Percentiles rank a stretch among this genome's conserved stretches.
Evolutionary conservation across 208 protist species (phyloP).

Genomic region (Perkinsela sp.): DNA sequence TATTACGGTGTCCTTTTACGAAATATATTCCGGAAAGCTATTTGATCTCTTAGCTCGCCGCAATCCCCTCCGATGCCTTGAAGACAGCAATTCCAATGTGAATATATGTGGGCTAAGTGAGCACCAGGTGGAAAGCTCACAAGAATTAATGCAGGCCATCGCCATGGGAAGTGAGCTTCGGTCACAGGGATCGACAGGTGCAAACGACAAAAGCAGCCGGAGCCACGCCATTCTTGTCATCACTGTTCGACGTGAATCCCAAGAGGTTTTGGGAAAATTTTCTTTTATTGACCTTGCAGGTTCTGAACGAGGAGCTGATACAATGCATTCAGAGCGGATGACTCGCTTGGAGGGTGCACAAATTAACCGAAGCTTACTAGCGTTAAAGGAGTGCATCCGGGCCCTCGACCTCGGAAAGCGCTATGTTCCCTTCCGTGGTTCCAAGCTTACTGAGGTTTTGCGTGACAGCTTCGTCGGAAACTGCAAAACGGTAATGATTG

Average conservation of each 20-base stretch:
- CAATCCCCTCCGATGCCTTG: slow-evolving; percentile 54
- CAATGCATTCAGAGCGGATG: slow-evolving; percentile 11
- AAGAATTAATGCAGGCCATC: slow-evolving; percentile 34
- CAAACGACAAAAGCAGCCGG: slow-evolving; percentile 15
- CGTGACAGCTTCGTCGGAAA: slow-evolving; percentile 45
- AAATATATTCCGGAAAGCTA: slow-evolving; percentile 67
- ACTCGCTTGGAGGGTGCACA: slow-evolving; percentile 40
- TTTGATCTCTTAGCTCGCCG: slow-evolving; percentile 60
- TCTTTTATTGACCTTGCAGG: slow-evolving; percentile 76
- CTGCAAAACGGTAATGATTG: slow-evolving; percentile 26
- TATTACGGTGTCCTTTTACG: slow-evolving; percentile 48
- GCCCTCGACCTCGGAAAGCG: slow-evolving; percentile 22
- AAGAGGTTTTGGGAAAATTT: slow-evolving; percentile 23
- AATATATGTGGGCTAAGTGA: slow-evolving; percentile 65
- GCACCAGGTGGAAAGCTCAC: slow-evolving; percentile 10
- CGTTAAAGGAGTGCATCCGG: slow-evolving; percentile 68
- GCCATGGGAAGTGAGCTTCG: slow-evolving; percentile 21
- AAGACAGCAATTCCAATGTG: slow-evolving; percentile 67
- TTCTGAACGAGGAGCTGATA: slow-evolving; percentile 43
- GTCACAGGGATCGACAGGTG: slow-evolving; percentile 18
- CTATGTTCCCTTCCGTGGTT: slow-evolving; percentile 58
- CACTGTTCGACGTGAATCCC: slow-evolving; percentile 1
- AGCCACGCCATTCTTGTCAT: slow-evolving; percentile 11
- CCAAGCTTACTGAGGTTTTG: slow-evolving; percentile 46
- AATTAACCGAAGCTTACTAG: slow-evolving; percentile 68